phyloP scores from a whole-genome alignment of 2,329 filamentous ascomycete genomes.

The Ophiostoma sp. region DNA sequence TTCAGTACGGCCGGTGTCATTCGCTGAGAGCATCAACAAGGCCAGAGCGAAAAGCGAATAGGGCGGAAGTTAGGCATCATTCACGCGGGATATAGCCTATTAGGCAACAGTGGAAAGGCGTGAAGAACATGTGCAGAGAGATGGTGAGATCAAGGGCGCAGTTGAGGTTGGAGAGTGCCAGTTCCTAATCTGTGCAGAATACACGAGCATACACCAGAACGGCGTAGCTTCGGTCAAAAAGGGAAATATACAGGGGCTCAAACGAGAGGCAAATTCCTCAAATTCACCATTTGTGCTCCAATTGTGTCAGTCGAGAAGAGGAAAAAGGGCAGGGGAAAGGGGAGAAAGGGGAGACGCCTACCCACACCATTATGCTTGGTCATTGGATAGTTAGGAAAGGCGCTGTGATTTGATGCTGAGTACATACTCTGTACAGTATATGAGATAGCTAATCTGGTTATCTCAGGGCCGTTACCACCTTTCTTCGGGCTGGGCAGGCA shows the following conservation, averaged over 20 bases:
- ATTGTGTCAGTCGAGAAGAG: too few relatives aligned
- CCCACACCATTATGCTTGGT: too few relatives aligned
- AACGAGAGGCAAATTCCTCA: neutral
- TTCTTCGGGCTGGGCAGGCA: neutral
- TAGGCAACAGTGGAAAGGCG: neutral
- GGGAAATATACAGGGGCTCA: neutral
- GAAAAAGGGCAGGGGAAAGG: neutral
- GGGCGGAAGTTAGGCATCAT: neutral
- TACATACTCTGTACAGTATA: too few relatives aligned
- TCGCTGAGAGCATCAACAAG: neutral
- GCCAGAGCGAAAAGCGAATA: neutral
- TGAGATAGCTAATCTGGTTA: neutral
- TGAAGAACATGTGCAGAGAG: neutral
- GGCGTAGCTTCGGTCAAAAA: constrained; percentile 15
- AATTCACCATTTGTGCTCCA: neutral
- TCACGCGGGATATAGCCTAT: neutral
- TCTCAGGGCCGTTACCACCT: neutral
- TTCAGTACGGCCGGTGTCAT: neutral
- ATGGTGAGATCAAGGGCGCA: neutral
- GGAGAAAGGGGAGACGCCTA: neutral
- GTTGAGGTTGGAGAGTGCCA: neutral
- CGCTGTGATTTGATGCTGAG: too few relatives aligned
- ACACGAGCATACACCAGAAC: neutral
- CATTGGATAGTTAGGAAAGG: too few relatives aligned
- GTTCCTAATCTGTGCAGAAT: neutral